Evolutionary conservation across 306 rosid genomes (phyloP).

Genomic region (Quercus agrifolia): DNA sequence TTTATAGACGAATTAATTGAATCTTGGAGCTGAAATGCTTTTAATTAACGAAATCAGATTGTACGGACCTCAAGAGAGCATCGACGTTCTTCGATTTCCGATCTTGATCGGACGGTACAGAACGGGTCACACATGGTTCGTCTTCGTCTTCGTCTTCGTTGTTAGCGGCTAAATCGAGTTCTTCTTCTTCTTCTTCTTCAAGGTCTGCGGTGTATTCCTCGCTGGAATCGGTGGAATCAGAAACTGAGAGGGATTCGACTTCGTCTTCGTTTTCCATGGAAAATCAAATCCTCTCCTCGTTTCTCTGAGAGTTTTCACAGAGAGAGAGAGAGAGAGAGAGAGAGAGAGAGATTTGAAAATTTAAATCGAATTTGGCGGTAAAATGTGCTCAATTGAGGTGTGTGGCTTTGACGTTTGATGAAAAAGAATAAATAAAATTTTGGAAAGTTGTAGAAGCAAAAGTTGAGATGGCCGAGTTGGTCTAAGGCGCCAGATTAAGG

Average conservation of each 20-base stretch:
- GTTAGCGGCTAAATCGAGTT: neutral
- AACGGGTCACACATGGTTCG: neutral
- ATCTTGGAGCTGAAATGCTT: neutral
- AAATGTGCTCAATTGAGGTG: neutral
- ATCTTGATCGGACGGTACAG: conserved; percentile 32
- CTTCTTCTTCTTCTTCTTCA: conserved; percentile 24
- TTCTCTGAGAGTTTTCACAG: conserved; percentile 1
- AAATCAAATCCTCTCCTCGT: conserved; percentile 7
- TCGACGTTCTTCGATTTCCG: conserved; percentile 81
- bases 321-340: neutral
- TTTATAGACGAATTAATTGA: neutral
- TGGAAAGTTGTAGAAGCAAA: neutral
- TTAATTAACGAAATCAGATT: neutral
- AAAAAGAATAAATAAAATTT: too few relatives aligned
- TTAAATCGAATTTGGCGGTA: conserved; percentile 14
- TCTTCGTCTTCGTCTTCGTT: neutral
- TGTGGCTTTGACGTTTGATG: too few relatives aligned
- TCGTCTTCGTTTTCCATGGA: conserved; percentile 53
- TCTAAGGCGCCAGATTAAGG: conserved; percentile 29
- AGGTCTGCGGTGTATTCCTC: conserved; percentile 34
- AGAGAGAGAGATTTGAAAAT: neutral
- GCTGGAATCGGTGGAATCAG: conserved; percentile 43
- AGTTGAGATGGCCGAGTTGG: conserved; percentile 2
- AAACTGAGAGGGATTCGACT: conserved; percentile 40
- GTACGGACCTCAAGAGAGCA: conserved; percentile 62